Evolutionary conservation across 768 basidiomycete species (phyloP).

Genomic region (Lentinula sp.): DNA sequence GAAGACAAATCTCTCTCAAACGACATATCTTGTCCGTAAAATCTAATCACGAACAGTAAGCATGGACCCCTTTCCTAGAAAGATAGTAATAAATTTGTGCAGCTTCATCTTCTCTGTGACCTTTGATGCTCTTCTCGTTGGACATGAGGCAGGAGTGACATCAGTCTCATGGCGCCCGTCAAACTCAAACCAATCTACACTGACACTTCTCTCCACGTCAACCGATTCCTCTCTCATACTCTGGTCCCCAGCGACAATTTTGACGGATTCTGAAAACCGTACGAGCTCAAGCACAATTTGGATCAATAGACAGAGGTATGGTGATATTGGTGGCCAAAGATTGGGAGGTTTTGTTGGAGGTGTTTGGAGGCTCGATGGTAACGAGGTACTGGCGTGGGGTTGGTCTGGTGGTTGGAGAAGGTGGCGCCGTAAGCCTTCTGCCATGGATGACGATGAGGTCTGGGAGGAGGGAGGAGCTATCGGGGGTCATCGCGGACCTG

Average conservation of each 20-base stretch:
- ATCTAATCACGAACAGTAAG: slow-evolving; percentile 32
- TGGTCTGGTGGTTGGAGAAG: slow-evolving; percentile 95
- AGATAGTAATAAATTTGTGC: slow-evolving; percentile 16
- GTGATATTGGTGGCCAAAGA: slow-evolving; percentile 88
- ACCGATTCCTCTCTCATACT: slow-evolving; percentile 93
- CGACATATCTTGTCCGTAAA: slow-evolving; percentile 73
- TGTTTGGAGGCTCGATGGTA: slow-evolving; percentile 62
- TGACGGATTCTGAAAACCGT: slow-evolving; percentile 23
- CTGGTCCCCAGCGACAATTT: slow-evolving; percentile 74
- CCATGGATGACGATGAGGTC: slow-evolving; percentile 23
- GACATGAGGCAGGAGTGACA: slow-evolving; percentile 94
- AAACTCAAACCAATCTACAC: slow-evolving; percentile 15
- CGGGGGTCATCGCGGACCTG: slow-evolving; percentile 78
- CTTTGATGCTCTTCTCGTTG: slow-evolving; percentile 90
- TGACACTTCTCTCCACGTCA: slow-evolving; percentile 83
- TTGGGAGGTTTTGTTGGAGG: slow-evolving; percentile 92
- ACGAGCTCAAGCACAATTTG: slow-evolving; percentile 65
- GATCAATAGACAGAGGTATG: slow-evolving; percentile 88
- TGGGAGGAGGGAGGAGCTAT: slow-evolving; percentile 82
- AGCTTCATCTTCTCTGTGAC: slow-evolving; percentile 64
- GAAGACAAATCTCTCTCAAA: slow-evolving; percentile 84
- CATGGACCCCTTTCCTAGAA: slow-evolving; percentile 1
- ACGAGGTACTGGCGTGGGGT: slow-evolving; percentile 76
- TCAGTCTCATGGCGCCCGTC: slow-evolving; percentile 77
- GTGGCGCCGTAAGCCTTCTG: slow-evolving; percentile 48